phyloP scores from a whole-genome alignment of 2,329 filamentous ascomycete species.

The Fusarium ramigenum region DNA sequence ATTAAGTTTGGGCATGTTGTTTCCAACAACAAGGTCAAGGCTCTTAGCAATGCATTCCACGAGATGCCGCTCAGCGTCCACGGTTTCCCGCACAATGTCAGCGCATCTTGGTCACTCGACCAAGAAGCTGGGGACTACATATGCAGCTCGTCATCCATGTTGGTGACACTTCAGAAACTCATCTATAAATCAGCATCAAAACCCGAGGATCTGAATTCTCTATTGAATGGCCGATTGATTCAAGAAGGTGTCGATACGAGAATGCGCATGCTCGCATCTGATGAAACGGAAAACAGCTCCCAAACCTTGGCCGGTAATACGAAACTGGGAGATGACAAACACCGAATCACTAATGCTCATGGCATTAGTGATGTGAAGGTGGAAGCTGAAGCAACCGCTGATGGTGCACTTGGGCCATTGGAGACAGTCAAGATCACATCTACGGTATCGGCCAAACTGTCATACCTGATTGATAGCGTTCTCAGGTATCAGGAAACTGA shows the following conservation, averaged over 20 bases:
- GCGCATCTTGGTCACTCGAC: slow-evolving; percentile 74
- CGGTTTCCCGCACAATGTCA: slow-evolving; percentile 70
- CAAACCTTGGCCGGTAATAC: slow-evolving; percentile 55
- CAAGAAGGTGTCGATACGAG: slow-evolving; percentile 52
- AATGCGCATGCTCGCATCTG: slow-evolving; percentile 41
- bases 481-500: slow-evolving; percentile 73
- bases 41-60: slow-evolving; percentile 73
- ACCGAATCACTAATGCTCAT: slow-evolving; percentile 47
- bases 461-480: slow-evolving; percentile 82
- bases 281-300: slow-evolving; percentile 22
- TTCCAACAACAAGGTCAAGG: slow-evolving; percentile 69
- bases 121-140: slow-evolving; percentile 58
- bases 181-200: slow-evolving; percentile 57
- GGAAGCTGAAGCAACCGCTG: slow-evolving; percentile 30
- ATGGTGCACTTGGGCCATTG: slow-evolving; percentile 57
- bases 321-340: slow-evolving; percentile 51
- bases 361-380: slow-evolving; percentile 39
- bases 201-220: slow-evolving; percentile 55
- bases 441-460: slow-evolving; percentile 86
- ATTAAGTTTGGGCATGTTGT: slow-evolving; percentile 72
- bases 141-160: slow-evolving; percentile 60
- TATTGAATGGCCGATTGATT: slow-evolving; percentile 59
- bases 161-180: slow-evolving; percentile 62
- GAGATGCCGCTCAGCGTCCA: slow-evolving; percentile 80
- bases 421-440: slow-evolving; percentile 72